Evolutionary conservation across 2,329 filamentous ascomycete genomes (phyloP).

Genomic region (Metarhizium album): DNA sequence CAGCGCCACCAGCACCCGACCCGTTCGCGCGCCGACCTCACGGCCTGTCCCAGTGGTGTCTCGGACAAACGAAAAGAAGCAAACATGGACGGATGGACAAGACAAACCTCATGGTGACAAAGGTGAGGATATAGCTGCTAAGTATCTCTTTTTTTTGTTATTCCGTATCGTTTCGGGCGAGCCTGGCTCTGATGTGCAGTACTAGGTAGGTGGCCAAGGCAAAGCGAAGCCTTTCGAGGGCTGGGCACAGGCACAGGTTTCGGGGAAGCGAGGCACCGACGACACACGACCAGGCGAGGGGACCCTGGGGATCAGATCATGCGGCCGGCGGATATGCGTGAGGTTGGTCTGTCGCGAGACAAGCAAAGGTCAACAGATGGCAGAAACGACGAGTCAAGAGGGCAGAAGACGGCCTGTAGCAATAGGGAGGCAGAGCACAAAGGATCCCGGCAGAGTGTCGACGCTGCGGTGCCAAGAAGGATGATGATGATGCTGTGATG

Average conservation of each 20-base stretch:
- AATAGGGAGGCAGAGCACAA: not conserved
- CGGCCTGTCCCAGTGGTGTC: not conserved
- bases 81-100: not conserved
- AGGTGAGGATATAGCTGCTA: not conserved
- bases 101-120: not conserved
- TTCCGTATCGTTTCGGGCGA: not conserved
- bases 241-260: not conserved
- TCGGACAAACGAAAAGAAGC: not conserved
- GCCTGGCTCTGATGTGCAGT: not conserved
- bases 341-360: not conserved
- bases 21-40: no score
- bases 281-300: not conserved
- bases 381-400: not conserved
- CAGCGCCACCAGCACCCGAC: no score
- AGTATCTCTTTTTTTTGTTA: not conserved
- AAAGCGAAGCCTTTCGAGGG: not conserved
- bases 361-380: not conserved
- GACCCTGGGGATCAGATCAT: not conserved
- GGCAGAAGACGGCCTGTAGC: not conserved
- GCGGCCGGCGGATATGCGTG: not conserved
- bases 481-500: not conserved
- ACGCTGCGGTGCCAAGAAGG: not conserved
- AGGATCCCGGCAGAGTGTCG: not conserved
- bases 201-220: not conserved
- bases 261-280: not conserved